Evolutionary conservation across 768 basidiomycete species (phyloP), one percentile per base, ranked within the genome.

Genomic region (Phylloporus sp.): DNA sequence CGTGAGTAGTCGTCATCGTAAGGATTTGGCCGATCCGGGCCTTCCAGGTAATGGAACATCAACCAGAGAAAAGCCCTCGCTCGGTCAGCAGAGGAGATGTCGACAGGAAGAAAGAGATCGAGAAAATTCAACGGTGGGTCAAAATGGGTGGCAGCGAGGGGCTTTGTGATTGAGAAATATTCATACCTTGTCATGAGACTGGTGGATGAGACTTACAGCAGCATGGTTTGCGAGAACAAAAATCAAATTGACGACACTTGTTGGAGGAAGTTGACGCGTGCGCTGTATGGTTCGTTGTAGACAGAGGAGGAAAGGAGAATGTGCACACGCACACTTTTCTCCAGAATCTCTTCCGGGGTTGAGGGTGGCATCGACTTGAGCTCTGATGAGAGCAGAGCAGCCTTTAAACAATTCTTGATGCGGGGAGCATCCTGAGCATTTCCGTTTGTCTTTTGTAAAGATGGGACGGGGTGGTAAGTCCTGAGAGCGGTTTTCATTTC

Each of bases 401-500:
- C 89, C 65, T 93, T 94, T 45, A 95, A 76, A 65, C 87, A 88
- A 56, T 91, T 91, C 70, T 95, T 95, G 69, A 95, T 90, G 54
- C 92, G 82, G 20, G 92, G 91, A 35, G 91, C 91, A 67, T 95
- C 91, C 66, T 93, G 90, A 7, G 90, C 81, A 66, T 92, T 91
- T 16, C 86, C 88, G 58, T 87, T 85, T 15, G 91, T 89, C 73
- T 88, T 89, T 66, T 94, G 91, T 24, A 94, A 73, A 27, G 86
- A 87, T 10, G 92, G 92, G 4, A 92, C 83, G 26, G 92, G 90
- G 62, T 94, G 92, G 68, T 94, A 94, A 48, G 89, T 90, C 63
- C 91, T 76, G 49, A 94, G 73, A 18, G 89, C 87, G 6, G 92
- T 94, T 69, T 90, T 88, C 91, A 94, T 93, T 74, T 92, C 90